Percentiles rank a stretch among this genome's conserved stretches.
Evolutionary conservation across 2,329 filamentous ascomycete species (phyloP).

Genomic region (Curvularia sp.): DNA sequence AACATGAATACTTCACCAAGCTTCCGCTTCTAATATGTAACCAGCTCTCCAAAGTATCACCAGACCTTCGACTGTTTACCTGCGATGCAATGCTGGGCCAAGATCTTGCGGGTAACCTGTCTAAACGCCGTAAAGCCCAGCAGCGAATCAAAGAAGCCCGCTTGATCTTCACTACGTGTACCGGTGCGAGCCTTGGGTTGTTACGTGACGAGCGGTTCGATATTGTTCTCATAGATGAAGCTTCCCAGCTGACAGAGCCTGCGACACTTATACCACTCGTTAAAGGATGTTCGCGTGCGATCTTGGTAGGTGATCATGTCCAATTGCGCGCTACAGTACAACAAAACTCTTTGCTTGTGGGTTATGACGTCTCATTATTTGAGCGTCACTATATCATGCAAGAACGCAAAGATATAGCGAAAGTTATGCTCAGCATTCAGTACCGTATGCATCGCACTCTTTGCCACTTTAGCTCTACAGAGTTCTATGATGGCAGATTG

Average conservation of each 20-base stretch:
- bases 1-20: neutral
- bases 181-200: constrained; percentile 53
- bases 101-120: constrained; percentile 37
- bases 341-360: constrained; percentile 43
- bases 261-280: constrained; percentile 32
- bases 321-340: constrained; percentile 56
- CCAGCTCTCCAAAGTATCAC: constrained; percentile 32
- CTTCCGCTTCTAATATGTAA: neutral
- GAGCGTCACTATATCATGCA: constrained; percentile 50
- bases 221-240: constrained; percentile 56
- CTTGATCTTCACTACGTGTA: constrained; percentile 57
- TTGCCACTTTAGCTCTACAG: constrained; percentile 51
- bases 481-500: constrained; percentile 52
- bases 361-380: constrained; percentile 55
- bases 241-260: constrained; percentile 57
- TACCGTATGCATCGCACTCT: constrained; percentile 55
- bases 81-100: constrained; percentile 47
- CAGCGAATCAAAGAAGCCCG: constrained; percentile 47
- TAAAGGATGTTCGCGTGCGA: constrained; percentile 53
- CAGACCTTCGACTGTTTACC: constrained; percentile 28
- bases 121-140: constrained; percentile 46
- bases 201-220: constrained; percentile 51
- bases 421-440: constrained; percentile 55
- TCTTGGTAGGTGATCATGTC: constrained; percentile 58
- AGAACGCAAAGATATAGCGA: constrained; percentile 27